These are phyloP conservation scores for Pyrrhoderma noxium DNA, from an alignment of 1,284 basidiomycete species.

Conservation along the genomic window DNA sequence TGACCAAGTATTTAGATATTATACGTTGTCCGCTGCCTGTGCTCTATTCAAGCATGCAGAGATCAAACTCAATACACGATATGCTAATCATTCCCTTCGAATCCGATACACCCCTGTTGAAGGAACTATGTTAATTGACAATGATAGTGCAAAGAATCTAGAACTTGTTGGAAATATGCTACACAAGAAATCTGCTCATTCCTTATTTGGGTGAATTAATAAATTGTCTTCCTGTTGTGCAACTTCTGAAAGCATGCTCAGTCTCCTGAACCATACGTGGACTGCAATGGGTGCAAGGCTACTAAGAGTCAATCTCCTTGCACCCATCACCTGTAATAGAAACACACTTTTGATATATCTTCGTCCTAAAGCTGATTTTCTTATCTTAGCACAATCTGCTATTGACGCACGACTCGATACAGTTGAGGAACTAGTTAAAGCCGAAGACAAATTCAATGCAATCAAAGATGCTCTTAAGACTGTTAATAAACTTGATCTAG, in stretches of 20 bases:
- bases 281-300: constrained; percentile 85
- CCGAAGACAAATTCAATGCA: constrained; percentile 66
- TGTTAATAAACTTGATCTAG: constrained; percentile 77
- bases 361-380: too few species aligned
- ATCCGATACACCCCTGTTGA: constrained; percentile 75
- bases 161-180: constrained; percentile 78
- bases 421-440: constrained; percentile 75
- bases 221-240: not conserved
- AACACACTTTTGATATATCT: too few species aligned
- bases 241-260: constrained; percentile 21
- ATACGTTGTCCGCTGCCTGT: constrained; percentile 75
- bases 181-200: constrained; percentile 55
- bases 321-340: constrained; percentile 78
- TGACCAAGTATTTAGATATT: constrained; percentile 52
- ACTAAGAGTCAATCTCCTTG: constrained; percentile 74
- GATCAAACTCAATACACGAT: constrained; percentile 56
- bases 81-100: constrained; percentile 64
- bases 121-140: constrained; percentile 90
- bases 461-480: constrained; percentile 63
- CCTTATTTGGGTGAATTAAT: constrained; percentile 60
- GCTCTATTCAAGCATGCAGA: constrained; percentile 83
- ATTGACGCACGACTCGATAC: constrained; percentile 80
- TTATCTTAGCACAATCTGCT: constrained; percentile 41
- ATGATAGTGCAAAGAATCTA: constrained; percentile 78
- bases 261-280: constrained; percentile 71